phyloP scores from a whole-genome alignment of 208 protist genomes.

The Crithidia acanthocephali region DNA sequence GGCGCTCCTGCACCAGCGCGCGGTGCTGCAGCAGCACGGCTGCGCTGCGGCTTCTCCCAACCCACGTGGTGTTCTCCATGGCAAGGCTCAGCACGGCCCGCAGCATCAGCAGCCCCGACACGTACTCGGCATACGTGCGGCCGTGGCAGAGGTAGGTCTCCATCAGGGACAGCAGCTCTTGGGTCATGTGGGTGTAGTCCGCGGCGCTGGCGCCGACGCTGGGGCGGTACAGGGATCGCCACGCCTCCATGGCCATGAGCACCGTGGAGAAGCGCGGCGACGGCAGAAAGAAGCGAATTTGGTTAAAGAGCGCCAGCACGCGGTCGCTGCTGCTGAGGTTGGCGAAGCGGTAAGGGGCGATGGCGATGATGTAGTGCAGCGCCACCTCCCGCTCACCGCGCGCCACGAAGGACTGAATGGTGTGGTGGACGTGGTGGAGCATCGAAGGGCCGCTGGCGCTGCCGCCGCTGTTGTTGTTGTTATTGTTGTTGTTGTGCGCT shows the following conservation, averaged over 20 bases:
- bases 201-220: slow-evolving; percentile 44
- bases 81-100: slow-evolving; percentile 57
- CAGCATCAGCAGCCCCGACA: slow-evolving; percentile 66
- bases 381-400: slow-evolving; percentile 61
- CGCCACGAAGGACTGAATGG: slow-evolving; percentile 53
- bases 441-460: slow-evolving; percentile 1
- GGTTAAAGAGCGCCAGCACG: slow-evolving; percentile 66
- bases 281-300: slow-evolving; percentile 66
- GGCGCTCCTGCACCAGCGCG: slow-evolving; percentile 41
- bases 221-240: slow-evolving; percentile 52
- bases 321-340: slow-evolving; percentile 44
- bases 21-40: slow-evolving; percentile 43
- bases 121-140: slow-evolving; percentile 46
- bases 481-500: not conserved
- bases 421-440: slow-evolving; percentile 33
- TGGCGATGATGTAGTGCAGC: slow-evolving; percentile 74
- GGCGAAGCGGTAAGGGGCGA: slow-evolving; percentile 46
- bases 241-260: slow-evolving; percentile 79
- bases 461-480: not conserved
- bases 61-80: slow-evolving; percentile 23
- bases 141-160: slow-evolving; percentile 55
- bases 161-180: slow-evolving; percentile 51
- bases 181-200: slow-evolving; percentile 58
- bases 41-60: slow-evolving; percentile 7
- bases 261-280: slow-evolving; percentile 50